Percentiles rank a stretch among this genome's conserved stretches.
phyloP scores from a whole-genome alignment of 768 basidiomycete species.

The Galerina sulciceps region DNA sequence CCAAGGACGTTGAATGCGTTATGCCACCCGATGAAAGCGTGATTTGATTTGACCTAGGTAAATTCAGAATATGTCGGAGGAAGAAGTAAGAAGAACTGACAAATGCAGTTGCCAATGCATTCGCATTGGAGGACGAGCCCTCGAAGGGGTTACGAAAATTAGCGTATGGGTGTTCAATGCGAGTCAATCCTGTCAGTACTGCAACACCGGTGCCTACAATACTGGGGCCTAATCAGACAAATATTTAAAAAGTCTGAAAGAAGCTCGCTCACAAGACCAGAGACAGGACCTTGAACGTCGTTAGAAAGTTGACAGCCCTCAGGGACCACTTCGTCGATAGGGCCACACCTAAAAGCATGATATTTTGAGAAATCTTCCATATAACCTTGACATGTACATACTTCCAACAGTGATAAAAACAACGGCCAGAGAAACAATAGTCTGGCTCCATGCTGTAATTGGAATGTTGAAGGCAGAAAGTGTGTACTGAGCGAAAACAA shows the following conservation, averaged over 20 bases:
- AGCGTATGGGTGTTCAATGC: slow-evolving; percentile 53
- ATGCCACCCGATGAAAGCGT: slow-evolving; percentile 35
- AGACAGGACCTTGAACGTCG: slow-evolving; percentile 32
- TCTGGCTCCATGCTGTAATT: slow-evolving; percentile 32
- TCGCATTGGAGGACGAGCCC: slow-evolving; percentile 48
- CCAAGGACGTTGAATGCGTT: slow-evolving; percentile 50
- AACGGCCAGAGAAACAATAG: slow-evolving; percentile 25
- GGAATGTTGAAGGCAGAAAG: slow-evolving; percentile 35
- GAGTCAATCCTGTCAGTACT: slow-evolving; percentile 59
- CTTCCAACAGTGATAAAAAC: slow-evolving; percentile 30
- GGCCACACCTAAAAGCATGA: slow-evolving; percentile 28
- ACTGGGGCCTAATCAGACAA: slow-evolving; percentile 15
- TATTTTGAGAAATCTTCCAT: not conserved
- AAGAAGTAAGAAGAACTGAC: slow-evolving; percentile 17
- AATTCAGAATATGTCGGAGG: not conserved
- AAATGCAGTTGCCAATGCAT: slow-evolving; percentile 43
- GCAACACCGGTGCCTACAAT: slow-evolving; percentile 60
- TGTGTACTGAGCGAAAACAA: slow-evolving; percentile 43
- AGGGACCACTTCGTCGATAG: slow-evolving; percentile 41
- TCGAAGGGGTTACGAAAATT: slow-evolving; percentile 63
- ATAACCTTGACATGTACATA: slow-evolving; percentile 8
- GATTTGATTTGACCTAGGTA: slow-evolving; percentile 36
- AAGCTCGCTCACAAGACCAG: slow-evolving; percentile 30
- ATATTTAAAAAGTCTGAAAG: not conserved
- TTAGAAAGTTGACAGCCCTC: slow-evolving; percentile 34